phyloP scores from a whole-genome alignment of 2,329 filamentous ascomycete genomes.

The Huntiella moniliformis region DNA sequence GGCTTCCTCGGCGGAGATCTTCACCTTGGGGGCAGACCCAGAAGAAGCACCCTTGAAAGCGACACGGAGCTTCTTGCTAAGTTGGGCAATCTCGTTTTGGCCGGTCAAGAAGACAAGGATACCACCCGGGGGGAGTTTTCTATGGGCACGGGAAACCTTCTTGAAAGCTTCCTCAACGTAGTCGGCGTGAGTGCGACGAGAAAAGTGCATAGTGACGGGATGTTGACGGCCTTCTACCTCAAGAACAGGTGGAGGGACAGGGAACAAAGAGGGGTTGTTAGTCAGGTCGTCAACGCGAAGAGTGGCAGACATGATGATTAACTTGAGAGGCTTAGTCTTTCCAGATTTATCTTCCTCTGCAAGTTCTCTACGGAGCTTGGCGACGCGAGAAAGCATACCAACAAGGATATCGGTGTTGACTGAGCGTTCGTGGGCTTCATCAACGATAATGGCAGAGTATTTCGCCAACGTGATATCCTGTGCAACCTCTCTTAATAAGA shows the following conservation, averaged over 20 bases:
- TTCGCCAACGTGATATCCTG: constrained; percentile 75
- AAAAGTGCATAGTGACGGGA: constrained; percentile 76
- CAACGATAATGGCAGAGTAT: constrained; percentile 86
- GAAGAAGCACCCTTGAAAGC: constrained; percentile 40
- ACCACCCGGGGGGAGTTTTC: constrained; percentile 72
- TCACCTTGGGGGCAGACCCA: constrained; percentile 45
- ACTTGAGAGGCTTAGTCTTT: constrained; percentile 59
- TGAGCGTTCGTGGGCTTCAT: constrained; percentile 92
- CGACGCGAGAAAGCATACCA: constrained; percentile 85
- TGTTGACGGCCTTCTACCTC: constrained; percentile 85
- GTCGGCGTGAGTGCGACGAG: constrained; percentile 62
- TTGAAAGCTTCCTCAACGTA: constrained; percentile 80
- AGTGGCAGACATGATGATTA: constrained; percentile 97
- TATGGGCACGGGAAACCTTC: constrained; percentile 75
- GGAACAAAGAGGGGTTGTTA: constrained; percentile 64
- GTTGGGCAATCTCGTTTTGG: constrained; percentile 69
- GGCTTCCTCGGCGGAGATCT: constrained; percentile 57
- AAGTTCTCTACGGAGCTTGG: constrained; percentile 63
- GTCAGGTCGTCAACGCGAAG: constrained; percentile 80
- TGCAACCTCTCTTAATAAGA: constrained; percentile 75
- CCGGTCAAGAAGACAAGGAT: constrained; percentile 92
- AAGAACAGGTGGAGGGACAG: constrained; percentile 59
- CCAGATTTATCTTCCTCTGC: constrained; percentile 42
- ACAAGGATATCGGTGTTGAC: constrained; percentile 98
- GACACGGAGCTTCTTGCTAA: constrained; percentile 63